Percentiles rank a stretch among this genome's conserved stretches.
phyloP scores from a whole-genome alignment of 1,284 basidiomycete genomes.

The Ganoderma leucocontextum region DNA sequence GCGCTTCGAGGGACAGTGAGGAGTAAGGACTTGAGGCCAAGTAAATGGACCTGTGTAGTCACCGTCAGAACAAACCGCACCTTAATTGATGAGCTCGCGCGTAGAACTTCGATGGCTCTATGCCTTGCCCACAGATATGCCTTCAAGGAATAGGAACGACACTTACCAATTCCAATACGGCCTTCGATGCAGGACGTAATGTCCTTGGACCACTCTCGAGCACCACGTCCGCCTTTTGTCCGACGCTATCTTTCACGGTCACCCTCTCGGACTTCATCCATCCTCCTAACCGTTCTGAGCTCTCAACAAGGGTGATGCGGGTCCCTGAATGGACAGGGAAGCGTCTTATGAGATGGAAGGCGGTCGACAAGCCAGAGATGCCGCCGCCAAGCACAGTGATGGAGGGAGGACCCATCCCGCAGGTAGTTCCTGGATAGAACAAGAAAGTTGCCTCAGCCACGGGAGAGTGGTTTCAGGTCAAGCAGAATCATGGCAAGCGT shows the following conservation, averaged over 20 bases:
- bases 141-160: background rate
- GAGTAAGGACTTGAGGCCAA: constrained; percentile 66
- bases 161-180: constrained; percentile 84
- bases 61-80: background rate
- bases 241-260: constrained; percentile 48
- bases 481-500: constrained; percentile 5
- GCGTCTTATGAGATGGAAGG: constrained; percentile 77
- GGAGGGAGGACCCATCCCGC: constrained; percentile 6
- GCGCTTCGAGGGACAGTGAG: constrained; percentile 71
- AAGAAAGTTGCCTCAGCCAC: background rate
- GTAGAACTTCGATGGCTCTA: background rate
- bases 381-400: constrained; percentile 85
- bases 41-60: constrained; percentile 71
- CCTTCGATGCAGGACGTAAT: constrained; percentile 75
- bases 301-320: constrained; percentile 77
- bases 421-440: background rate
- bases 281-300: constrained; percentile 73
- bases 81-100: background rate
- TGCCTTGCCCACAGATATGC: background rate
- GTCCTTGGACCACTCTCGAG: constrained; percentile 89
- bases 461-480: background rate
- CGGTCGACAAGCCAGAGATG: constrained; percentile 82
- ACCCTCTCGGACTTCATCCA: constrained; percentile 81
- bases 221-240: constrained; percentile 53
- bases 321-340: constrained; percentile 56